Conservation (phyloP, 495 filamentous ascomycete genomes). For the Penicillium macrosclerotiorum region DNA sequence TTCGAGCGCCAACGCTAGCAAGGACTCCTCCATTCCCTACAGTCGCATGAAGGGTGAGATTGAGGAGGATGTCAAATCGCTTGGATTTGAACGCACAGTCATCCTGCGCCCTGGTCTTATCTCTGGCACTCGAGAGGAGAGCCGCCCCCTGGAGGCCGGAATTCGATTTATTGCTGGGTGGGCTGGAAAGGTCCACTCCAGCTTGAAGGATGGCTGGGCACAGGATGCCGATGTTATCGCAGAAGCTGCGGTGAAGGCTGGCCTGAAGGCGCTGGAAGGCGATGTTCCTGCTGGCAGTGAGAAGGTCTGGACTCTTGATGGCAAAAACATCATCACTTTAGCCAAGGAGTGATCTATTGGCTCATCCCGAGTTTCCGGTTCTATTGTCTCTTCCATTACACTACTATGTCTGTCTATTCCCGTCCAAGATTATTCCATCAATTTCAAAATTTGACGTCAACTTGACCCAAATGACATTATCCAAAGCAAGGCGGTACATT, state of each 20-base stretch:
- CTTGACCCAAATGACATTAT: no score
- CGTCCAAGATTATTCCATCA: not conserved
- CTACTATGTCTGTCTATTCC: not conserved
- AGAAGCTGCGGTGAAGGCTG: slow-evolving; percentile 62
- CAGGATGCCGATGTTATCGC: slow-evolving; percentile 76
- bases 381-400: not conserved
- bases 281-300: slow-evolving; percentile 43
- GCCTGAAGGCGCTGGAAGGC: slow-evolving; percentile 45
- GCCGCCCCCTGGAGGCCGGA: slow-evolving; percentile 49
- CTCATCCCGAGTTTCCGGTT: slow-evolving; percentile 3
- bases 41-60: slow-evolving; percentile 75
- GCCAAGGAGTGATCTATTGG: slow-evolving; percentile 22
- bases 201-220: slow-evolving; percentile 62
- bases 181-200: slow-evolving; percentile 51
- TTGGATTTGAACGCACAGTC: slow-evolving; percentile 72
- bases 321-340: slow-evolving; percentile 37
- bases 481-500: no score
- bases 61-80: slow-evolving; percentile 67
- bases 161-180: slow-evolving; percentile 46
- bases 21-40: slow-evolving; percentile 53
- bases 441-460: no score
- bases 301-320: slow-evolving; percentile 41
- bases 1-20: slow-evolving; percentile 52
- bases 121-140: slow-evolving; percentile 63
- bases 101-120: slow-evolving; percentile 76